Evolutionary conservation across 2,329 filamentous ascomycete species (phyloP).

Genomic region (Pseudopithomyces maydicus): DNA sequence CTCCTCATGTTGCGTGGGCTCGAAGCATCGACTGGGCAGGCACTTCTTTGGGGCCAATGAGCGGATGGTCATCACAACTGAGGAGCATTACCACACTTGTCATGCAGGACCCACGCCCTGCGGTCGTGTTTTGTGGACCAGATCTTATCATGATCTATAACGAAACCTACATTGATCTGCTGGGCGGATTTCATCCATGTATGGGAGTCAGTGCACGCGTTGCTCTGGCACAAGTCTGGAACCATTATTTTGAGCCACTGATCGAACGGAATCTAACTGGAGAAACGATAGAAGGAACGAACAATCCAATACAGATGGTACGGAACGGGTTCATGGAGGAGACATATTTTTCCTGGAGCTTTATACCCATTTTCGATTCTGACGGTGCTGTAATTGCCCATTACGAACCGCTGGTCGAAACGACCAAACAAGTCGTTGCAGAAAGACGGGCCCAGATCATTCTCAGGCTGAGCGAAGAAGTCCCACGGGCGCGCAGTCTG

Average conservation of each 20-base stretch:
- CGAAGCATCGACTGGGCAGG: slow-evolving; percentile 72
- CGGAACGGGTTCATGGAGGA: slow-evolving; percentile 74
- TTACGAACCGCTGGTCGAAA: slow-evolving; percentile 78
- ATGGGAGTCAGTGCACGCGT: slow-evolving; percentile 64
- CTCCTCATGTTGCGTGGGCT: slow-evolving; percentile 72
- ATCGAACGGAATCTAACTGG: slow-evolving; percentile 26
- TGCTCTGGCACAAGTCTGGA: slow-evolving; percentile 53
- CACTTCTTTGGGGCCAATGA: slow-evolving; percentile 74
- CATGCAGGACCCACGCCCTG: slow-evolving; percentile 61
- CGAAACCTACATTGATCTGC: slow-evolving; percentile 37
- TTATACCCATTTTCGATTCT: slow-evolving; percentile 72
- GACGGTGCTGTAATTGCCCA: slow-evolving; percentile 73
- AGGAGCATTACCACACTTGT: slow-evolving; percentile 77
- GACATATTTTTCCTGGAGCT: slow-evolving; percentile 78
- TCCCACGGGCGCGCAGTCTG: slow-evolving; percentile 64
- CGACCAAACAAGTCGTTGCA: slow-evolving; percentile 62
- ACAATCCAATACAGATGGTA: slow-evolving; percentile 73
- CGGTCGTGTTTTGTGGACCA: slow-evolving; percentile 62
- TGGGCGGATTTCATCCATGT: slow-evolving; percentile 56
- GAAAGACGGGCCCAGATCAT: slow-evolving; percentile 10
- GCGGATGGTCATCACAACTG: slow-evolving; percentile 70
- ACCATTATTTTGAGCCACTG: slow-evolving; percentile 20
- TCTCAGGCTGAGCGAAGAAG: slow-evolving; percentile 26
- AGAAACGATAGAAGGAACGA: slow-evolving; percentile 53
- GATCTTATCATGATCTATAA: slow-evolving; percentile 47